These are phyloP conservation scores for Darksidea phi DNA, from an alignment of 495 filamentous ascomycete species.

Conservation along the genomic window DNA sequence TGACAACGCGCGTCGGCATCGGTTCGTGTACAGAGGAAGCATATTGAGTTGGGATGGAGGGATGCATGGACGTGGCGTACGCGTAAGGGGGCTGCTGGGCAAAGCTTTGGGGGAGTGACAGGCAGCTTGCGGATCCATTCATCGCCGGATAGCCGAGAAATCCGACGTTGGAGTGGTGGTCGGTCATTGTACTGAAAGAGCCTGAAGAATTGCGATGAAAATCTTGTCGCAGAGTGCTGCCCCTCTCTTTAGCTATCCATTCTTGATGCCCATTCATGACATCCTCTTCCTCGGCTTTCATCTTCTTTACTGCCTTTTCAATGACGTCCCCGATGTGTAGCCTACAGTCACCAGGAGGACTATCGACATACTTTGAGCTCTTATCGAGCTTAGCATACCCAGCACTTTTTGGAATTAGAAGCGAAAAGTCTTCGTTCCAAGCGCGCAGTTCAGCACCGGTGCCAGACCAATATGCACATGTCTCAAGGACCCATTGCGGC, in stretches of 20 bases:
- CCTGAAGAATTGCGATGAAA: too few relatives aligned
- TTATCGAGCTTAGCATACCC: not conserved
- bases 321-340: not conserved
- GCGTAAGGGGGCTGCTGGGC: too few relatives aligned
- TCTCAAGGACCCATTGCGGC: slow-evolving; percentile 26
- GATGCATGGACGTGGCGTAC: too few relatives aligned
- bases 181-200: too few relatives aligned
- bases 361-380: not conserved
- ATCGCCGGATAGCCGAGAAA: not conserved
- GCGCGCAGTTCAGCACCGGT: slow-evolving; percentile 5
- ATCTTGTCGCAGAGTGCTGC: not conserved
- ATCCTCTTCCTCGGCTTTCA: not conserved
- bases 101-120: too few relatives aligned
- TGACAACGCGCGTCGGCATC: too few relatives aligned
- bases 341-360: slow-evolving; percentile 7
- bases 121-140: not conserved
- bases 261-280: not conserved
- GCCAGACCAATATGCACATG: slow-evolving; percentile 13
- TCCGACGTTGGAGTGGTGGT: too few relatives aligned
- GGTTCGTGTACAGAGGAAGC: too few relatives aligned
- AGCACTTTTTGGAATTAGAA: slow-evolving; percentile 2
- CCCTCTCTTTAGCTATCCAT: slow-evolving; percentile 2
- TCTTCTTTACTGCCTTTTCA: not conserved
- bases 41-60: too few relatives aligned
- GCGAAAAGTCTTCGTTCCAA: not conserved